Evolutionary conservation across 2,329 filamentous ascomycete species (phyloP).

Genomic region (Paraphoma chrysanthemicola): DNA sequence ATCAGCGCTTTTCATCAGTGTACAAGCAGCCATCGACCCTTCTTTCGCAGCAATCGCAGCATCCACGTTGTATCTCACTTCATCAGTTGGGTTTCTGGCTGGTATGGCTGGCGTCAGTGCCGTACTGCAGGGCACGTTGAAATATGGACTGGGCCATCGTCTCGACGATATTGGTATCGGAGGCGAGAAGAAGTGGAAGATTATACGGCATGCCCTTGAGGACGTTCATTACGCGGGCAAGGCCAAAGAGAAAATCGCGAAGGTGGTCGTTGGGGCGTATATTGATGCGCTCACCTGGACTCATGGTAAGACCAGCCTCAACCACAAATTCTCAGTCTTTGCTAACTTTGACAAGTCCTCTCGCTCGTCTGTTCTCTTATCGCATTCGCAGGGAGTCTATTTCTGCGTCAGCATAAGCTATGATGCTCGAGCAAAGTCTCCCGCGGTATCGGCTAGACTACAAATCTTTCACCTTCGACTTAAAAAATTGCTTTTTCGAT

Average conservation of each 20-base stretch:
- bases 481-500: no score
- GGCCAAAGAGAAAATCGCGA: conserved; percentile 17
- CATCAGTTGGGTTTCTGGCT: conserved; percentile 19
- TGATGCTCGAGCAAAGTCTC: neutral
- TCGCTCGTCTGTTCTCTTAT: conserved; percentile 22
- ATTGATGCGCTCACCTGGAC: conserved; percentile 32
- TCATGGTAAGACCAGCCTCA: conserved; percentile 18
- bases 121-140: conserved; percentile 28
- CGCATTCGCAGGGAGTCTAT: conserved; percentile 23
- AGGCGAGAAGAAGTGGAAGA: conserved; percentile 9
- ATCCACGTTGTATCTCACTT: conserved; percentile 27
- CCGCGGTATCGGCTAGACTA: no score
- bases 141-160: conserved; percentile 16
- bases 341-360: conserved; percentile 16
- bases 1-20: conserved; percentile 33
- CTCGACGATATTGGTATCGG: conserved; percentile 16
- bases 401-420: conserved; percentile 28
- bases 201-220: conserved; percentile 26
- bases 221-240: conserved; percentile 28
- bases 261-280: conserved; percentile 22
- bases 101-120: conserved; percentile 34
- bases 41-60: conserved; percentile 27
- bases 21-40: conserved; percentile 32
- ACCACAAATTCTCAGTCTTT: neutral
- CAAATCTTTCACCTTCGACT: no score